Evolutionary conservation across 2,329 filamentous ascomycete species (phyloP).

Genomic region (Curvularia lunata): DNA sequence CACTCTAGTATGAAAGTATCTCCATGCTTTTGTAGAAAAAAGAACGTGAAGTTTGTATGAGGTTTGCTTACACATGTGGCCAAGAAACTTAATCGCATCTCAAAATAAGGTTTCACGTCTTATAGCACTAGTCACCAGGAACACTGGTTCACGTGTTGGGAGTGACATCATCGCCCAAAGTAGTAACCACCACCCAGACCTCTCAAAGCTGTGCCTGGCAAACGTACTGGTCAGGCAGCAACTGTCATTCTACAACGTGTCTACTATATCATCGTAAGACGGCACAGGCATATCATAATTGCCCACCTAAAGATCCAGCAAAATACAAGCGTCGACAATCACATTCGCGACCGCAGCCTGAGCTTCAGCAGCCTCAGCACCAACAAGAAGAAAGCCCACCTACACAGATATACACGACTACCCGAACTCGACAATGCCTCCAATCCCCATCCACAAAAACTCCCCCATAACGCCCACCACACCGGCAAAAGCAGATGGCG

Average conservation of each 20-base stretch:
- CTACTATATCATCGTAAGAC: neutral
- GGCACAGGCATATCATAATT: neutral
- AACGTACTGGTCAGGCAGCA: slow-evolving; percentile 33
- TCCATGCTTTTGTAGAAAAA: neutral
- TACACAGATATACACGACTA: neutral
- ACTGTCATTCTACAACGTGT: slow-evolving; percentile 10
- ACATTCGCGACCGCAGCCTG: neutral
- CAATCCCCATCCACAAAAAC: slow-evolving; percentile 55
- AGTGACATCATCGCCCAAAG: slow-evolving; percentile 40
- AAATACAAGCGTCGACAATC: neutral
- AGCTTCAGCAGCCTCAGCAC: neutral
- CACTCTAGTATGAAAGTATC: neutral
- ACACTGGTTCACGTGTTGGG: slow-evolving; percentile 21
- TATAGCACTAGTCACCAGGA: slow-evolving; percentile 1
- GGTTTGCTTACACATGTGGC: neutral
- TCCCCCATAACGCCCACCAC: slow-evolving; percentile 53
- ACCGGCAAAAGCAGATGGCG: slow-evolving; percentile 44
- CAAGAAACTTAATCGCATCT: neutral
- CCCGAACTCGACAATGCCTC: slow-evolving; percentile 48
- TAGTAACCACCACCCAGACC: slow-evolving; percentile 25
- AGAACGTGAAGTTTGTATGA: neutral
- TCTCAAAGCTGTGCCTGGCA: slow-evolving; percentile 19
- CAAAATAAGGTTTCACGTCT: neutral
- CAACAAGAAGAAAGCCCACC: neutral
- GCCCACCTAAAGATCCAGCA: neutral